phyloP scores from a whole-genome alignment of 2,329 filamentous ascomycete species.

The Fusarium fujikuroi region DNA sequence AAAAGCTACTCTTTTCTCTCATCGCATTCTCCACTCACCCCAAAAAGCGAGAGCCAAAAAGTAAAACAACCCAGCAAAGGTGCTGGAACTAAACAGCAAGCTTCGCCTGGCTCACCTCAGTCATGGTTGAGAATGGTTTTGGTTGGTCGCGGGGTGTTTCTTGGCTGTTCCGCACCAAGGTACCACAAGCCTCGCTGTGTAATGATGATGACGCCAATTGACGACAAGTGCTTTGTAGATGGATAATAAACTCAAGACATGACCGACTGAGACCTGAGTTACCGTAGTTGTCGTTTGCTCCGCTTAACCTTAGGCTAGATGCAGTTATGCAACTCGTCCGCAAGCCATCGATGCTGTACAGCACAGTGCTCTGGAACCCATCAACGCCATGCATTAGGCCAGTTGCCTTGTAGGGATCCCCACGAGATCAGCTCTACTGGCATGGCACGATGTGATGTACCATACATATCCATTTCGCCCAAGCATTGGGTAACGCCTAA shows the following conservation, averaged over 20 bases:
- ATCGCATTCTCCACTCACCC: constrained; percentile 23
- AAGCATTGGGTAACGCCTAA: constrained; percentile 24
- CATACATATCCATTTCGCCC: constrained; percentile 16
- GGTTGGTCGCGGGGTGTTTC: neutral
- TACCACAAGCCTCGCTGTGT: constrained; percentile 7
- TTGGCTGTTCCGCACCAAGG: constrained; percentile 18
- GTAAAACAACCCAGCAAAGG: constrained; percentile 22
- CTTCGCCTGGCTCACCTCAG: constrained; percentile 16
- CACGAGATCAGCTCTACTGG: constrained; percentile 38
- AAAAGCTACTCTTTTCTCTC: constrained; percentile 18
- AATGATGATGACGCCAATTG: neutral
- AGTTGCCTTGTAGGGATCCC: constrained; percentile 36
- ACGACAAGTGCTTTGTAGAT: neutral
- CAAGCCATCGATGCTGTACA: constrained; percentile 16
- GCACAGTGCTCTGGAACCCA: constrained; percentile 26
- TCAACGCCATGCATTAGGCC: constrained; percentile 41
- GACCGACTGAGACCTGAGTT: neutral
- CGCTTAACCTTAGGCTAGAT: neutral
- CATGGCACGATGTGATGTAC: constrained; percentile 6
- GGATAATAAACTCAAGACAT: neutral
- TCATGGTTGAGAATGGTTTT: neutral
- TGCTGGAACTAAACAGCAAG: constrained; percentile 18
- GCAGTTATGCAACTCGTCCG: constrained; percentile 16
- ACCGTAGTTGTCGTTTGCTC: constrained; percentile 4
- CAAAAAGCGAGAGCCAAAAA: constrained; percentile 15